Conservation (phyloP, 2,329 filamentous ascomycete species). For the Pyricularia grisea region DNA sequence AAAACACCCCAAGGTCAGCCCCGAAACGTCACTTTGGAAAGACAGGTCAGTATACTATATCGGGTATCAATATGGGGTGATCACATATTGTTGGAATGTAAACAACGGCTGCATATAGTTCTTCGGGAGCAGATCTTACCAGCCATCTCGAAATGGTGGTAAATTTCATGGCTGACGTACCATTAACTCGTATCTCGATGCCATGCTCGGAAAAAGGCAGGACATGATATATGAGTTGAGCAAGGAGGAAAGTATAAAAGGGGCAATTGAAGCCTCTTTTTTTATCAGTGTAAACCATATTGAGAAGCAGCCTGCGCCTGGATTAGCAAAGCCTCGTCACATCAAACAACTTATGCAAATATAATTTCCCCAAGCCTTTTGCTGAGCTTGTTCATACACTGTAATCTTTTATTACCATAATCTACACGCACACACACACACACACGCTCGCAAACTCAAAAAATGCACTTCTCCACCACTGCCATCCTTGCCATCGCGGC, state of each 20-base stretch:
- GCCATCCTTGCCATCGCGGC: constrained; percentile 15
- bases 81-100: neutral
- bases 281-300: neutral
- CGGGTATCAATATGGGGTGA: constrained; percentile 3
- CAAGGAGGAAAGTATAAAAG: neutral
- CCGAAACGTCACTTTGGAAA: neutral
- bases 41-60: neutral
- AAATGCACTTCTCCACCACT: constrained; percentile 13
- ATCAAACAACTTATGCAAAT: neutral
- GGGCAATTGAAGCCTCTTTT: neutral
- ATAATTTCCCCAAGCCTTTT: no score
- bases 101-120: neutral
- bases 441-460: neutral
- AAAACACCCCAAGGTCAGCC: neutral
- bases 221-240: neutral
- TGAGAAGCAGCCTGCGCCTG: neutral
- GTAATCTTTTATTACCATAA: neutral
- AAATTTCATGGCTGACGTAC: neutral
- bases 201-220: neutral
- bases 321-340: neutral
- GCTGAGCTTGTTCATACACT: neutral
- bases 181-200: neutral
- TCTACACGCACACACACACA: no score
- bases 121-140: neutral
- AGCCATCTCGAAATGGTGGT: neutral